Evolutionary conservation across 2,329 filamentous ascomycete species (phyloP), one percentile per base, ranked within the genome.

Genomic region (Corynespora cassiicola): DNA sequence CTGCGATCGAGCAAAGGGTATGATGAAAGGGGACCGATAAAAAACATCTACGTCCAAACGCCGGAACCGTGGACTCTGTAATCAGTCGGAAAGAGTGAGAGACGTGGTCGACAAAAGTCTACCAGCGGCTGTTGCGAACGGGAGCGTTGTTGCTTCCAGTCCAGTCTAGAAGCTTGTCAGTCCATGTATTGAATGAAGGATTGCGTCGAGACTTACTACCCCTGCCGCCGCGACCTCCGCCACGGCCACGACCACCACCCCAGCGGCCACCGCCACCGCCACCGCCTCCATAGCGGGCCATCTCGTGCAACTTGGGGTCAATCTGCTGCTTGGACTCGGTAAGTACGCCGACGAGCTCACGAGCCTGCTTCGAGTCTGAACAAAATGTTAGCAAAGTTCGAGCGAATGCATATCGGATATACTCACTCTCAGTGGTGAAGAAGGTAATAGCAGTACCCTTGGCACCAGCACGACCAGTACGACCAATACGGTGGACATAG

Each of bases 391-490:
- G 68, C 40, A 27, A 19, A 26, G 14, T 29, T 10, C 9, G 14
- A 31, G 5, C 24, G 38, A 30, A 43, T 21, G 28, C 22, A 8
- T n/a, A 39, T 30, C n/a, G 21, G 29, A 38, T n/a, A 16, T 36
- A 87, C 91, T 78, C 81, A 96, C 92, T 97, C 75, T 97, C 94
- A 87, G 92, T 94, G 72, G 94, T 97, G 76, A 99, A 99, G 65
- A 99, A 84, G 54, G 94, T 97, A 68, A 97, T 97, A 70, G 94
- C 94, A 63, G 91, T 97, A 76, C 94, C 94, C 54, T 86, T 89
- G 65, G 87, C 86, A 76, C 94, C 94, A 68, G 81, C 81, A 78
- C 82, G 81, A 73, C 77, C 82, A 66, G 82, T 85, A 74, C 82
- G 80, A 66, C 82, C 82, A 68, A 85, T 85, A 65, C 82, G 81